Evolutionary conservation across 139 green algal genomes (phyloP), one percentile per base, ranked within the genome.

Genomic region (Marvania coccoides): DNA sequence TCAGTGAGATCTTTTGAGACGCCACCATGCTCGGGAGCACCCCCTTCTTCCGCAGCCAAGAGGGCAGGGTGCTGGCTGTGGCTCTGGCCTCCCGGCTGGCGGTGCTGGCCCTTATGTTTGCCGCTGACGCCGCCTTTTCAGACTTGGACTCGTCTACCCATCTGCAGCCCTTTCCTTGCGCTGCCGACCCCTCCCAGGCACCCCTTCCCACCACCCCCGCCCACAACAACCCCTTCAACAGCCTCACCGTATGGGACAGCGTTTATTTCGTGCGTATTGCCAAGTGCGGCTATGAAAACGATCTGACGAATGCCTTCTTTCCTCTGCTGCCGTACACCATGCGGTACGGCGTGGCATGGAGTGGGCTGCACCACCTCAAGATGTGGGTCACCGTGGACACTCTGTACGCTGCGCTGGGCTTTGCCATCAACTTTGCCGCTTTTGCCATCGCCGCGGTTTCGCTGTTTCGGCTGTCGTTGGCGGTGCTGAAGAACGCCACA

Each of bases 221-320:
- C 23, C 47, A n/a, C 36, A 62, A 29, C 19, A 56, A 6, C 31
- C 12, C 36, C n/a, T 38, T 69, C 37, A 31, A 62, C 31, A 61
- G 31, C 8, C 46, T 80, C 42, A 58, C 79, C 0, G 73, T 90
- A 0, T 97, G 91, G 91, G 91, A 97, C 67, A 72, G 74, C 3
- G 89, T 93, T 0, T 89, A 92, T 58, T 91, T 93, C 53, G 51
- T 72, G 6, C 67, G 84, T 10, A 85, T 96, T 15, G 82, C 88
- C 0, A 26, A 61, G 2, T 85, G 79, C 34, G 92, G 92, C 9
- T 98, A 97, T 65, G 82, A 89, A 65, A 94, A 87, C 35, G 92
- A 98, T 65, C 87, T 96, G 60, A 87, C 79, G 33, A 83, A 88
- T 31, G 92, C 92, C 5, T 98, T 98, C 77, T 96, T 96, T 38